Evolutionary conservation across 495 filamentous ascomycete species (phyloP).

Genomic region (Rhypophila decipiens): DNA sequence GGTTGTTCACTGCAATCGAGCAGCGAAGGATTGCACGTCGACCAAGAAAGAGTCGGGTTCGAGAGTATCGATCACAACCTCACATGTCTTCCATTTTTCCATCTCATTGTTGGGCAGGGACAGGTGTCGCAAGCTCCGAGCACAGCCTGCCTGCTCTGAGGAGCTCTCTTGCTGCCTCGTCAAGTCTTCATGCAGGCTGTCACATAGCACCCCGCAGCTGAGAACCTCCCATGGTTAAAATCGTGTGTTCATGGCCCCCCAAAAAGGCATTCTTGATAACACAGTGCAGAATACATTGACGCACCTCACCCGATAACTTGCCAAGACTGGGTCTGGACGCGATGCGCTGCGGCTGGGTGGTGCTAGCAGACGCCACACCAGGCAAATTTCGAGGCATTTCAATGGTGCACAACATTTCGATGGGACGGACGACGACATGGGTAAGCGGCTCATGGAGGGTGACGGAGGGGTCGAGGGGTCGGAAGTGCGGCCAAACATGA

Average conservation of each 20-base stretch:
- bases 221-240: neutral
- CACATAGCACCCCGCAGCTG: conserved; percentile 6
- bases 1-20: neutral
- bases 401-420: no score
- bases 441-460: no score
- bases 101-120: neutral
- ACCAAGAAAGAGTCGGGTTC: neutral
- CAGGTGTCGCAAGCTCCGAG: neutral
- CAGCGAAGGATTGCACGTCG: neutral
- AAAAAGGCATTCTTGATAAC: conserved; percentile 1
- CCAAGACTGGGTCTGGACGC: neutral
- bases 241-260: neutral
- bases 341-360: neutral
- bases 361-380: neutral
- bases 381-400: no score
- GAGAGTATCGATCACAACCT: neutral
- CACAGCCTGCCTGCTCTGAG: conserved; percentile 4
- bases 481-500: no score
- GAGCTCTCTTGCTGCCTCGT: conserved; percentile 1
- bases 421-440: no score
- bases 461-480: no score
- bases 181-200: neutral
- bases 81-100: neutral
- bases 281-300: conserved; percentile 2
- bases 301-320: neutral